These are phyloP conservation scores for Mycena albidolilacea DNA, from an alignment of 768 basidiomycete species.

Conservation along the genomic window DNA sequence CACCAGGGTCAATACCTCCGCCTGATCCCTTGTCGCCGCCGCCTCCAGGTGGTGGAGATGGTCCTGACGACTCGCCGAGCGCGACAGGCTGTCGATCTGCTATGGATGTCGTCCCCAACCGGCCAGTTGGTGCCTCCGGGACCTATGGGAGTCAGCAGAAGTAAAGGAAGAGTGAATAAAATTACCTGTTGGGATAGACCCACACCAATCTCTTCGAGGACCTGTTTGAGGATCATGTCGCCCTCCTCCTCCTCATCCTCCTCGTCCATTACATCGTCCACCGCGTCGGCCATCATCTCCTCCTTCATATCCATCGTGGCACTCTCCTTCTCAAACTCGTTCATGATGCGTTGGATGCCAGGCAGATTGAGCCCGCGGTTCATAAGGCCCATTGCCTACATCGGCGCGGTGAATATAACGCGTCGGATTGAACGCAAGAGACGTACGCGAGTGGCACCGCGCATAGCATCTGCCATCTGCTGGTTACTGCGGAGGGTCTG, in stretches of 20 bases:
- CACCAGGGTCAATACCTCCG: conserved; percentile 54
- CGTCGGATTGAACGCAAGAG: conserved; percentile 12
- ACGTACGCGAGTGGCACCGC: conserved; percentile 93
- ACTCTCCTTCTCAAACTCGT: conserved; percentile 97
- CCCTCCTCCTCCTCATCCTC: conserved; percentile 98
- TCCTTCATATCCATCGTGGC: conserved; percentile 99
- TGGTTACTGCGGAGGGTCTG: conserved; percentile 97
- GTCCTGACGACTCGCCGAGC: conserved; percentile 76
- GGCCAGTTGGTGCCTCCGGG: conserved; percentile 83
- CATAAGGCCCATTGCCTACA: conserved; percentile 98
- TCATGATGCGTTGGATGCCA: conserved; percentile 95
- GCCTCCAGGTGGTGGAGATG: conserved; percentile 47
- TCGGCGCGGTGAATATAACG: conserved; percentile 16
- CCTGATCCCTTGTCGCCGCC: conserved; percentile 50
- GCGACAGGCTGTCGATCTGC: conserved; percentile 86
- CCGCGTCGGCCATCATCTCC: conserved; percentile 99
- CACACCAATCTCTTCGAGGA: conserved; percentile 97
- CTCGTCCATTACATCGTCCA: conserved; percentile 97
- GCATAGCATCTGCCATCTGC: conserved; percentile 99
- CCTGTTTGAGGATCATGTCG: conserved; percentile 95
- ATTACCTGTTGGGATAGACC: conserved; percentile 87
- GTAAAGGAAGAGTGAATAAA: conserved; percentile 1
- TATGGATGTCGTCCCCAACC: conserved; percentile 70
- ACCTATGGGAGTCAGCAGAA: conserved; percentile 65
- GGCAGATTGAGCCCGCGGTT: conserved; percentile 96